Conservation (phyloP, 352 stramenopile species). For the Phytopythium oedochilum region DNA sequence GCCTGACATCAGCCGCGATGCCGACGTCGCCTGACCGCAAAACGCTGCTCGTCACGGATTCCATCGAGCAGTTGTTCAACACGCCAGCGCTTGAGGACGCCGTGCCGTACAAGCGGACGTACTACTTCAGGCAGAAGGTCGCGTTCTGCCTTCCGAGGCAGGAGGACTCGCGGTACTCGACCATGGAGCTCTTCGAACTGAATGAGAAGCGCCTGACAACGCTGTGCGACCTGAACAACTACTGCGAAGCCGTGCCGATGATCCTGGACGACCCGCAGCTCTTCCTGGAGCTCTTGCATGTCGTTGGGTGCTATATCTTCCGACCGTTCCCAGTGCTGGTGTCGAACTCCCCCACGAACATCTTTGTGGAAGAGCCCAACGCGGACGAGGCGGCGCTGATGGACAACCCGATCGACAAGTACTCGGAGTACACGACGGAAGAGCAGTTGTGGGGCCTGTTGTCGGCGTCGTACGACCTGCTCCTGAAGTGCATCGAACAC, state of each 20-base stretch:
- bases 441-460: slow-evolving; percentile 81
- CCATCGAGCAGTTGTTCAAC: slow-evolving; percentile 70
- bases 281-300: slow-evolving; percentile 75
- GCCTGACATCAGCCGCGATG: slow-evolving; percentile 76
- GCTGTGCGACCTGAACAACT: slow-evolving; percentile 81
- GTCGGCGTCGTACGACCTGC: slow-evolving; percentile 74
- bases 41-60: slow-evolving; percentile 54
- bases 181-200: slow-evolving; percentile 75
- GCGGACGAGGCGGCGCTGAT: slow-evolving; percentile 45
- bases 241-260: slow-evolving; percentile 80
- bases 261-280: slow-evolving; percentile 78
- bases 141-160: slow-evolving; percentile 69
- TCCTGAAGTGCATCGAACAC: slow-evolving; percentile 84
- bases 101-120: slow-evolving; percentile 78
- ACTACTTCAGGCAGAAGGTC: slow-evolving; percentile 83
- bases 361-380: slow-evolving; percentile 81
- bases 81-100: slow-evolving; percentile 75
- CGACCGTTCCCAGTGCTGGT: slow-evolving; percentile 55
- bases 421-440: slow-evolving; percentile 79
- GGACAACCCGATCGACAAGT: slow-evolving; percentile 80
- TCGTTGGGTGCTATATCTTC: slow-evolving; percentile 82
- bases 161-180: slow-evolving; percentile 37
- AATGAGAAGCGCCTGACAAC: slow-evolving; percentile 81
- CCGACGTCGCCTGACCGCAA: slow-evolving; percentile 61
- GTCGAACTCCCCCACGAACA: slow-evolving; percentile 56